Conservation (phyloP, 2,329 filamentous ascomycete genomes). For the Polytolypa hystricis region DNA sequence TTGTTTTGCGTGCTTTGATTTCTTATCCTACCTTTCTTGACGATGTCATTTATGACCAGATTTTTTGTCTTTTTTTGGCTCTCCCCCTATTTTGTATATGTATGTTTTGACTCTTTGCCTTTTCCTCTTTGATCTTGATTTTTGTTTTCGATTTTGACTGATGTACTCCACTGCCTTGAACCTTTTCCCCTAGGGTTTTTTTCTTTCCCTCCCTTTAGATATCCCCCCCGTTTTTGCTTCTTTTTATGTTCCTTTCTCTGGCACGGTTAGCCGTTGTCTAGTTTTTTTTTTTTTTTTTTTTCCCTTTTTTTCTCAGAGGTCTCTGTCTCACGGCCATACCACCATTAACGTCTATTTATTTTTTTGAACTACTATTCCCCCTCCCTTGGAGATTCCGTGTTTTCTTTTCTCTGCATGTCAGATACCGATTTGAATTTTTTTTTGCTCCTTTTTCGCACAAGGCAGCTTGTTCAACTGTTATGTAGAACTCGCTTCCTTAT, state of each 20-base stretch:
- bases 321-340: conserved; percentile 6
- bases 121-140: neutral
- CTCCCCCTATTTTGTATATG: neutral
- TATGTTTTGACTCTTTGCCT: conserved; percentile 1
- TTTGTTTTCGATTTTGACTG: conserved; percentile 3
- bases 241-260: no score
- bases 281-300: conserved; percentile 15
- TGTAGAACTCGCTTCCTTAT: conserved; percentile 7
- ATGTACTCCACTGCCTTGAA: no score
- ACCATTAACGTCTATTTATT: conserved; percentile 3
- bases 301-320: conserved; percentile 11
- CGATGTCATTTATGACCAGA: conserved; percentile 13
- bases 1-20: conserved; percentile 1
- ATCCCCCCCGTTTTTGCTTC: conserved; percentile 4
- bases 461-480: no score
- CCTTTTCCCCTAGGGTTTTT: no score
- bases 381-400: conserved; percentile 11
- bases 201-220: no score
- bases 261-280: no score
- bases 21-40: conserved; percentile 6
- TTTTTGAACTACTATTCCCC: conserved; percentile 7
- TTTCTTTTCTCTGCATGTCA: conserved; percentile 10
- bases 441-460: no score
- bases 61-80: neutral
- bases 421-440: conserved; percentile 9